phyloP scores from a whole-genome alignment of 1,139 yeast genomes.

The Suhomyces chickasaworum region DNA sequence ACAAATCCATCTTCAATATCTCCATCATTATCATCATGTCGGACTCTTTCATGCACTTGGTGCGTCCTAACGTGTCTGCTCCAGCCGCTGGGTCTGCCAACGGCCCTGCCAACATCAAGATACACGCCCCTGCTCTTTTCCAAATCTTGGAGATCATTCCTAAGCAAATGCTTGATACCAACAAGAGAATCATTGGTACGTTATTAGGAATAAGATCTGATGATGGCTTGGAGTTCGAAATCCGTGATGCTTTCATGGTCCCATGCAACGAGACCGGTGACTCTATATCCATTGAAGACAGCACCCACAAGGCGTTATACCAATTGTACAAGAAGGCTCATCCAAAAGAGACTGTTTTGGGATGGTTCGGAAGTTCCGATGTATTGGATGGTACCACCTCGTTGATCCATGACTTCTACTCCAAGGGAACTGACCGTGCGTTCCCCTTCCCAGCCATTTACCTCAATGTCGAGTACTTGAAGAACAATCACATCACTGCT shows the following conservation, averaged over 20 bases:
- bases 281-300: constrained; percentile 74
- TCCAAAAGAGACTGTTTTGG: constrained; percentile 78
- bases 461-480: constrained; percentile 55
- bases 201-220: constrained; percentile 81
- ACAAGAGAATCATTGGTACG: constrained; percentile 77
- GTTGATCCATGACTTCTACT: constrained; percentile 82
- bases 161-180: constrained; percentile 43
- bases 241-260: constrained; percentile 78
- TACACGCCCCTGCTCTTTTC: constrained; percentile 73
- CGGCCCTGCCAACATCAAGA: constrained; percentile 53
- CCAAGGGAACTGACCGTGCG: constrained; percentile 68
- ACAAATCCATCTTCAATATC: constrained; percentile 10
- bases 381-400: constrained; percentile 74
- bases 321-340: constrained; percentile 77
- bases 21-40: constrained; percentile 14
- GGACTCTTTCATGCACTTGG: constrained; percentile 52
- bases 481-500: constrained; percentile 36
- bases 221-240: constrained; percentile 78
- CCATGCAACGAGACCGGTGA: constrained; percentile 80
- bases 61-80: constrained; percentile 60
- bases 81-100: constrained; percentile 52
- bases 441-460: constrained; percentile 80
- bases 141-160: constrained; percentile 59
- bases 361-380: constrained; percentile 79
- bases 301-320: constrained; percentile 69